phyloP scores from a whole-genome alignment of 2,329 filamentous ascomycete species.

The Rutstroemia sp. region DNA sequence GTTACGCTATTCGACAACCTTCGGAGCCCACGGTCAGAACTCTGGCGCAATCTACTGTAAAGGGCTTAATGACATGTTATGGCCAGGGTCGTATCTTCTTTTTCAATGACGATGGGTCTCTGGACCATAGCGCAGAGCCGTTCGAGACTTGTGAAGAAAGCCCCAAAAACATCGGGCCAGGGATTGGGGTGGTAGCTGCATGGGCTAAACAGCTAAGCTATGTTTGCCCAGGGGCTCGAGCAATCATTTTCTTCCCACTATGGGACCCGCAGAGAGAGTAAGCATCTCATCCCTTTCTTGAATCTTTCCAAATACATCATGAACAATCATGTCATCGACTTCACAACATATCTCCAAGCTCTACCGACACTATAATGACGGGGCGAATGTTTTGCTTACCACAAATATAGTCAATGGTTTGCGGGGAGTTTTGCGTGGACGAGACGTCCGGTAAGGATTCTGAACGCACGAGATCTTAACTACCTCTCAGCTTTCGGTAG shows the following conservation, averaged over 20 bases:
- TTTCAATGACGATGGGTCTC: constrained; percentile 13
- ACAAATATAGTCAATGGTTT: constrained; percentile 33
- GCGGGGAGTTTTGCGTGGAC: constrained; percentile 44
- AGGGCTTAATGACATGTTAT: constrained; percentile 15
- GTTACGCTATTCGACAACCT: not conserved
- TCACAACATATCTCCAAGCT: too few species aligned
- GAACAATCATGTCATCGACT: too few species aligned
- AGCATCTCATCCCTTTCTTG: not conserved
- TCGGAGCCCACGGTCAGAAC: not conserved
- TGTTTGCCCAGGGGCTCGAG: constrained; percentile 36
- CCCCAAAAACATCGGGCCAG: not conserved
- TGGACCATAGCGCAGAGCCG: constrained; percentile 2
- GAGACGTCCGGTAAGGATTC: constrained; percentile 32
- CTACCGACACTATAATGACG: too few species aligned
- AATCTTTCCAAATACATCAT: not conserved
- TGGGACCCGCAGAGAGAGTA: constrained; percentile 37
- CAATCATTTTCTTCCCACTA: constrained; percentile 39
- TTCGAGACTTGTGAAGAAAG: not conserved
- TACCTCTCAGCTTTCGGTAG: constrained; percentile 43
- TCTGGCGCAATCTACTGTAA: constrained; percentile 12
- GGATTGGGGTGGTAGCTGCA: constrained; percentile 6
- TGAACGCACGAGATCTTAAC: constrained; percentile 38
- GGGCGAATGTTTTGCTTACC: not conserved
- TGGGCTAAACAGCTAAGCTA: constrained; percentile 13
- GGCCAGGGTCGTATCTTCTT: constrained; percentile 19